These are phyloP conservation scores for Mortierella sp. DNA, from an alignment of 371 early-diverging fungal species.

Conservation along the genomic window DNA sequence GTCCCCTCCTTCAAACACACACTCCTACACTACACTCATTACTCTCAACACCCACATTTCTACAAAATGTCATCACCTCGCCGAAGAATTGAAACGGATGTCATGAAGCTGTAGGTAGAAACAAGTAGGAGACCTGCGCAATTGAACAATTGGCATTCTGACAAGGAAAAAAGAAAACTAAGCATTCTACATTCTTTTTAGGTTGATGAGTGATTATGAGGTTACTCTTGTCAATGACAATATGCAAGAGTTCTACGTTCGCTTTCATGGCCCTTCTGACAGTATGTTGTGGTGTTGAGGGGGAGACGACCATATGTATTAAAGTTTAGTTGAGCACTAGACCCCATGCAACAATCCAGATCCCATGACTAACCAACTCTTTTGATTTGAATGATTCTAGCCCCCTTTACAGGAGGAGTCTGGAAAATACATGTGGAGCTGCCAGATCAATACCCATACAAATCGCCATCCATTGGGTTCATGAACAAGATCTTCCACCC, in stretches of 20 bases:
- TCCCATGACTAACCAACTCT: too few species aligned
- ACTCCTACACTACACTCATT: too few species aligned
- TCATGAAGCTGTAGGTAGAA: slow-evolving; percentile 92
- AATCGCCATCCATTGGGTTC: slow-evolving; percentile 99
- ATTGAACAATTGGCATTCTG: not conserved
- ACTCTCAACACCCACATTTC: not conserved
- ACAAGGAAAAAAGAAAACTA: not conserved
- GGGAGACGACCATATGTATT: too few species aligned
- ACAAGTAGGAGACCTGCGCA: not conserved
- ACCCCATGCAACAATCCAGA: too few species aligned
- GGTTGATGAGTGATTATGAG: slow-evolving; percentile 98
- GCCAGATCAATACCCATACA: slow-evolving; percentile 99
- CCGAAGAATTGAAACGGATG: slow-evolving; percentile 96
- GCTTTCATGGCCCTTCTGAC: slow-evolving; percentile 94
- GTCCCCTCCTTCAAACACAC: too few species aligned
- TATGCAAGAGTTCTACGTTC: slow-evolving; percentile 98
- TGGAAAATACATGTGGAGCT: slow-evolving; percentile 99
- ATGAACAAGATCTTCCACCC: slow-evolving; percentile 99
- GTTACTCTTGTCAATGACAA: slow-evolving; percentile 97
- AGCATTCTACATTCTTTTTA: slow-evolving; percentile 42
- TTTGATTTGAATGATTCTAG: slow-evolving; percentile 57
- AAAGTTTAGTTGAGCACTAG: too few species aligned
- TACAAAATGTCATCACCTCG: slow-evolving; percentile 86
- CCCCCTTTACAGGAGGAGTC: slow-evolving; percentile 96
- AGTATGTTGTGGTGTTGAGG: too few species aligned